Conservation (phyloP, 345 rosid genomes). For the Eucalyptus urophylla region DNA sequence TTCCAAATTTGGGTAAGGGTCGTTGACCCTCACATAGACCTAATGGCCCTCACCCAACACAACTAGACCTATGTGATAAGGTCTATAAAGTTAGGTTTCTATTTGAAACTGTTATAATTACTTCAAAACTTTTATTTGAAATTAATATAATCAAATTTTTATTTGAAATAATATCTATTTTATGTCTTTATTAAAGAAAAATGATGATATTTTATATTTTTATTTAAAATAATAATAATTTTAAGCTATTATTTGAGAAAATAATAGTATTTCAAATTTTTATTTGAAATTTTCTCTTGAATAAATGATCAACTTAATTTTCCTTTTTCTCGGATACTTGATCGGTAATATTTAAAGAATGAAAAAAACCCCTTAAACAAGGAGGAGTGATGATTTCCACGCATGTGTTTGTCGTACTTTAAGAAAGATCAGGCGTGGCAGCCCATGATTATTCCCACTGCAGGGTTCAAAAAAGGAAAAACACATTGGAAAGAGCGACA, state of each 20-base stretch:
- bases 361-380: not conserved
- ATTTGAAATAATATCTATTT: accelerated
- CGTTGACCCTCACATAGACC: accelerated
- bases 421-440: not conserved
- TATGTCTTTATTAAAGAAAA: accelerated
- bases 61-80: accelerated
- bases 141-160: accelerated
- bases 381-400: not conserved
- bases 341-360: not conserved
- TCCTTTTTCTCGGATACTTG: not conserved
- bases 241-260: too few species aligned
- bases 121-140: accelerated
- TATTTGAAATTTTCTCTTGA: too few species aligned
- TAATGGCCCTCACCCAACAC: too few species aligned
- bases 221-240: too few species aligned
- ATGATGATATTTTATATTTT: accelerated
- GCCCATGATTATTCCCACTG: not conserved
- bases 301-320: not conserved
- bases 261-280: accelerated
- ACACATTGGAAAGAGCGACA: not conserved
- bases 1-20: accelerated
- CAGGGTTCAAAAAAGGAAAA: not conserved
- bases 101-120: accelerated
- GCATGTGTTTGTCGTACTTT: not conserved
- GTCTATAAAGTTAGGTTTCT: accelerated